These are phyloP conservation scores for Pholiota adiposa DNA, from an alignment of 1,284 basidiomycete species.

Conservation along the genomic window DNA sequence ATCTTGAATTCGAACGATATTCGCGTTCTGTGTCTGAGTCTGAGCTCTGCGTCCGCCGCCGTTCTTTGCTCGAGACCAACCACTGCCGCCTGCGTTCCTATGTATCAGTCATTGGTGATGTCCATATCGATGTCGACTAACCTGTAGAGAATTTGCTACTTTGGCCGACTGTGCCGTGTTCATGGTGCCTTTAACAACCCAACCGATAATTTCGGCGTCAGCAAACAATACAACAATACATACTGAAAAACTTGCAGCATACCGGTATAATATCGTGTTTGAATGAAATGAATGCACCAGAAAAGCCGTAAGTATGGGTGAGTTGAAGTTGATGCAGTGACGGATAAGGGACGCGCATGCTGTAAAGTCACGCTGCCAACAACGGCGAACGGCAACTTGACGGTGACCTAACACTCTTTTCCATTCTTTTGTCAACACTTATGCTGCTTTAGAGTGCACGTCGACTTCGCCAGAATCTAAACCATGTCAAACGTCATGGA, in stretches of 20 bases:
- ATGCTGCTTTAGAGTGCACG: neutral
- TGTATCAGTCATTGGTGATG: neutral
- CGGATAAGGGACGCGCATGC: neutral
- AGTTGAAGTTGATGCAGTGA: too few species aligned
- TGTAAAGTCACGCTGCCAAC: neutral
- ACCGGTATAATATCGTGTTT: too few species aligned
- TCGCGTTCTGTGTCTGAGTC: constrained; percentile 47
- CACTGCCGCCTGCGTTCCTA: constrained; percentile 11
- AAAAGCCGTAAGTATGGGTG: too few species aligned
- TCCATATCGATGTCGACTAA: too few species aligned
- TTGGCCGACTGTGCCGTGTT: constrained; percentile 14
- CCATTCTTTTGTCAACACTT: neutral
- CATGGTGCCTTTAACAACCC: neutral
- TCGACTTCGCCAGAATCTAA: neutral
- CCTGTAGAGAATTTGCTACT: constrained; percentile 39
- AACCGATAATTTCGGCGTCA: too few species aligned
- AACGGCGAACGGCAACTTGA: neutral
- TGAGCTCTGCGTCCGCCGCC: constrained; percentile 33
- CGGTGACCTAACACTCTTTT: too few species aligned
- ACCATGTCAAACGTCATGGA: constrained; percentile 27
- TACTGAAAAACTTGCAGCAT: too few species aligned
- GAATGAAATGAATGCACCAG: too few species aligned
- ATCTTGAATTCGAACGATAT: constrained; percentile 40
- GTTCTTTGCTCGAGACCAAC: constrained; percentile 21
- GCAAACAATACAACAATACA: too few species aligned